Base-by-base conservation (phyloP, 2,329 filamentous ascomycete species). In the Fusarium cyanostomum region DNA sequence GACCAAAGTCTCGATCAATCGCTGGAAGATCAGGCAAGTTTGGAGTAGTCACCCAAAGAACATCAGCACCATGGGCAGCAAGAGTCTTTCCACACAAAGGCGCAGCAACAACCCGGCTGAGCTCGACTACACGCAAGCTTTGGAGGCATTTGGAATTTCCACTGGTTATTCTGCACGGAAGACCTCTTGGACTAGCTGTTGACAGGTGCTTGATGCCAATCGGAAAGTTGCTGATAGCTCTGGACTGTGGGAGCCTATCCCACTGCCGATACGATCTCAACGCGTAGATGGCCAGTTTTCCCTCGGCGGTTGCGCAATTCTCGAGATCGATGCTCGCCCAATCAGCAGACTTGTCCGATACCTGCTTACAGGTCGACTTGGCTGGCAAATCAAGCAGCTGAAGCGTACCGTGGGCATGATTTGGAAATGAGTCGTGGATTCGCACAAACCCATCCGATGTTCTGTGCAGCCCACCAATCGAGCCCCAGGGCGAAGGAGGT, bases 31-130 rank as follows among this genome's bases (percentile, higher is more conserved):
- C 87, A 1, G 85, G 84, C 8, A 92, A 79, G 30, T 82, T 79
- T 1, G 86, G 83, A 3, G 84, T 86, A 2, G 89, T 91, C 34
- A 92, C 80, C 69, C 90, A 89, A 58, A 92, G 79, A 2, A 92
- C 89, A 50, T 87, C 83, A 8, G 90, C 90, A 8, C 90, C 90
- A 70, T 91, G 87, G 46, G 90, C 89, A 15, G 89, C 89, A 1
- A 92, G 81, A 0, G 85, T 85, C 35, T 86, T 84, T 10, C 86
- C 86, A 52, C 91, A 87, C 2, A 87, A 84, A 10, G 89, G 89
- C 0, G 88, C 89, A 10, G 89, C 89, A 60, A 92, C 91, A 55
- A 92, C 86, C 15, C 89, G 86, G 68, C 87, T 90, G 45, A 92
- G 77, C 72, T 92, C 90, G 7, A 92, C 80, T 7, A 92, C 89